These are phyloP conservation scores for Penicillium pancosmium DNA, from an alignment of 495 filamentous ascomycete species.

Conservation along the genomic window DNA sequence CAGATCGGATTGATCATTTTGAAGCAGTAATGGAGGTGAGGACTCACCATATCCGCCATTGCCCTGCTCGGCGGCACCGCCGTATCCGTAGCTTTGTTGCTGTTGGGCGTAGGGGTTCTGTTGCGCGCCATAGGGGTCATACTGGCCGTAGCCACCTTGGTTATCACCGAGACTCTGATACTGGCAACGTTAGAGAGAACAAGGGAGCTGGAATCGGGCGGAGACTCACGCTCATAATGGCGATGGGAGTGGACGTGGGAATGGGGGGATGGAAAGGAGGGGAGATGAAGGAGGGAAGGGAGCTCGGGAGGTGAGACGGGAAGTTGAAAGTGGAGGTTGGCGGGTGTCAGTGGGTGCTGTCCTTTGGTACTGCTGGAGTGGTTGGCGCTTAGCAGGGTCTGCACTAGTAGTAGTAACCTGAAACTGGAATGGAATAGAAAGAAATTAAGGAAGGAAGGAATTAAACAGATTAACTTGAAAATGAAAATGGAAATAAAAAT, in stretches of 20 bases:
- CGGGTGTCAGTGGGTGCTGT: constrained; percentile 11
- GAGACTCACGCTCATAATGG: constrained; percentile 42
- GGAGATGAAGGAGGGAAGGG: constrained; percentile 25
- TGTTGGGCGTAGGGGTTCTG: constrained; percentile 44
- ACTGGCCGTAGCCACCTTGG: constrained; percentile 59
- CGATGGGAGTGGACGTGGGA: not conserved
- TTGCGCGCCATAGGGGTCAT: constrained; percentile 63
- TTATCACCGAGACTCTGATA: constrained; percentile 39
- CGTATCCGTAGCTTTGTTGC: constrained; percentile 47
- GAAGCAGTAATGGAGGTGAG: constrained; percentile 7
- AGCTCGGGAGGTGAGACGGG: constrained; percentile 28
- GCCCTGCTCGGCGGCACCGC: constrained; percentile 46
- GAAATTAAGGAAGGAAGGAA: not conserved
- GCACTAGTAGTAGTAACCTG: not conserved
- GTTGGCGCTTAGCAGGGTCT: not conserved
- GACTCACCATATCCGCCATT: constrained; percentile 46
- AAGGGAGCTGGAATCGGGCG: not conserved
- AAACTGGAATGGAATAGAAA: not conserved
- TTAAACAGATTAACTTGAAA: not conserved
- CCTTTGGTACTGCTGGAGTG: not conserved
- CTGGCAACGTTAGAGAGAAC: constrained; percentile 17
- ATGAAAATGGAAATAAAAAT: not conserved
- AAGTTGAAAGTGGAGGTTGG: constrained; percentile 24
- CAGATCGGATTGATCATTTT: not conserved
- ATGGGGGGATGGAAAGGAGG: not conserved